Evolutionary conservation across 73 alveolate genomes (phyloP), one percentile per base, ranked within the genome.

Genomic region (Breviolum minutum): DNA sequence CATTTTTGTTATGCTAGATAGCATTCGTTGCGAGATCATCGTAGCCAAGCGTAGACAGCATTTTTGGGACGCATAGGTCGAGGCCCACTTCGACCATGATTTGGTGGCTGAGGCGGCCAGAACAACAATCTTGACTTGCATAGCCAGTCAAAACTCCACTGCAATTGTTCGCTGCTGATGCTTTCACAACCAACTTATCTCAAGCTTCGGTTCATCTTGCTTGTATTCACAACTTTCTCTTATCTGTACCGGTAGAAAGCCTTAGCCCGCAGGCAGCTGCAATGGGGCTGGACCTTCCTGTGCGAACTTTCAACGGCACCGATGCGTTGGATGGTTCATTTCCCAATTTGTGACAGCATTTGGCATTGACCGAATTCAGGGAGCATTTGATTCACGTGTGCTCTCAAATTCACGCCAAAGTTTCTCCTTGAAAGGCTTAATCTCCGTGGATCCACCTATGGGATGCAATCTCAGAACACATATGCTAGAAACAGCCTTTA

Each of bases 281-380:
- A 5, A 70, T 90, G 96, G 96, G 96, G 16, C 87, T 90, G 10
- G 96, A 90, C 62, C 82, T 90, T 62, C 96, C 96, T 48, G 76
- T 90, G 60, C 87, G 96, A 5, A 90, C 74, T 27, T 90, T 90
- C 96, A 79, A 90, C 29, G 96, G 83, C 71, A 90, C 96, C 20
- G 96, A 90, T 48, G 96, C 24, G 61, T 62, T 90, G 96, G 96
- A 90, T n/a, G 70, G 96, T 54, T 76, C 30, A 7, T 24, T 30
- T 8, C 96, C 73, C 61, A 63, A 54, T 24, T 8, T 73, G 7
- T 54, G 48, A 32, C 48, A 7, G 17, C 17, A 20, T 68, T n/a
- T 26, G 63, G 20, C 63, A 7, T 60, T 63, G 86, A 77, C 26
- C 62, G 19, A 27, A 27, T 77, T n/a, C 86, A 9, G 63, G 48